phyloP scores from a whole-genome alignment of 768 basidiomycete genomes.

The Agaricus sinodeliciosus region DNA sequence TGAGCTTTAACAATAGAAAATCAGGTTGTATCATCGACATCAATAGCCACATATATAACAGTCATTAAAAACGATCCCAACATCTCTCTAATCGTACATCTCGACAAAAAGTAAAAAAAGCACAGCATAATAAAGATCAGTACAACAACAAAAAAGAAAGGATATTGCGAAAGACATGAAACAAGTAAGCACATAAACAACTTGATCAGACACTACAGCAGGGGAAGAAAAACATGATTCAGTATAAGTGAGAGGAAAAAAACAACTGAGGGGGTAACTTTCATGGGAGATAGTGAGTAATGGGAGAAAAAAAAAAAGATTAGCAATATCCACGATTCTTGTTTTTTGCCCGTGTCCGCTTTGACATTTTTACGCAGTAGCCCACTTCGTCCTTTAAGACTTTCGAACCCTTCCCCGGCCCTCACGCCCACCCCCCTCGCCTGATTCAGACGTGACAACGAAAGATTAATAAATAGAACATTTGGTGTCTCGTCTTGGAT shows the following conservation, averaged over 20 bases:
- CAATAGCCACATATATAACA: no score
- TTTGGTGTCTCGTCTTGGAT: not conserved
- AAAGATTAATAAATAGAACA: no score
- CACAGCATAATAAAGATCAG: not conserved
- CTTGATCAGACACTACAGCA: not conserved
- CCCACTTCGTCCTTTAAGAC: no score
- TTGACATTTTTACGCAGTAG: no score
- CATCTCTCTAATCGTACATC: no score
- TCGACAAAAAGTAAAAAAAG: not conserved
- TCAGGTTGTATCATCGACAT: no score
- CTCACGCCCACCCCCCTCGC: not conserved
- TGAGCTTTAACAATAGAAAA: no score
- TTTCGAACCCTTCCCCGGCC: not conserved
- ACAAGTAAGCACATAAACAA: conserved; percentile 1
- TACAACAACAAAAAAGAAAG: not conserved
- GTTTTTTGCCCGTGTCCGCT: no score
- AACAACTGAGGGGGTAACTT: not conserved
- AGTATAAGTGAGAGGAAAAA: not conserved
- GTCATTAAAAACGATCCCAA: no score
- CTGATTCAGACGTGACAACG: no score
- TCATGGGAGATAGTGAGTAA: not conserved
- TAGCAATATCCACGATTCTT: no score
- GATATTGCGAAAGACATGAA: not conserved
- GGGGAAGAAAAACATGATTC: not conserved
- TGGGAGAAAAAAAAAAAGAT: not conserved